These are phyloP conservation scores for Rugonectria rugulosa DNA, from an alignment of 2,329 filamentous ascomycete species.

Conservation along the genomic window DNA sequence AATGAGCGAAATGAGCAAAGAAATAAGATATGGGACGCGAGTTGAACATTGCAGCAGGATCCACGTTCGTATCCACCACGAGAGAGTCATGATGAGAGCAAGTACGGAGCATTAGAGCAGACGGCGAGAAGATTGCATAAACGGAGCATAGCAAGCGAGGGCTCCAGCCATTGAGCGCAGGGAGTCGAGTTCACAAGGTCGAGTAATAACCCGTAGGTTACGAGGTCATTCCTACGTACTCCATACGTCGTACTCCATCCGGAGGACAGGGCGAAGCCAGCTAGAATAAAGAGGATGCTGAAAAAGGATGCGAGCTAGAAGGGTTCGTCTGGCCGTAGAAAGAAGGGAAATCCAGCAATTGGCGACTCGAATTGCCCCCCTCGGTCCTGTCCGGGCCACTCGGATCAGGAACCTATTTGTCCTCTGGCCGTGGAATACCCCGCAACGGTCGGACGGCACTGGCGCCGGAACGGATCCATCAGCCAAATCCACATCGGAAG, in stretches of 20 bases:
- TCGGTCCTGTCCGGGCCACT: slow-evolving; percentile 31
- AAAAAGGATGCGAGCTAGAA: slow-evolving; percentile 26
- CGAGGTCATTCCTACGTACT: no score
- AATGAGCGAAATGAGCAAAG: slow-evolving; percentile 25
- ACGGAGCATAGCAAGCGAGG: neutral
- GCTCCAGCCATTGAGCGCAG: slow-evolving; percentile 3
- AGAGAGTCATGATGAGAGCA: neutral
- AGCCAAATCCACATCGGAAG: slow-evolving; percentile 20
- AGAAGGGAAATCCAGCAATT: slow-evolving; percentile 32
- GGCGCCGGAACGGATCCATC: slow-evolving; percentile 35
- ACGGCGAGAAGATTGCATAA: no score
- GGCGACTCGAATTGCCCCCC: slow-evolving; percentile 15
- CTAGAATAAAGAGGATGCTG: slow-evolving; percentile 3
- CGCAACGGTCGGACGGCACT: slow-evolving; percentile 40
- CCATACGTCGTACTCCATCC: no score
- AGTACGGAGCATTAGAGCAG: no score
- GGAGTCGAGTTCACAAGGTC: no score
- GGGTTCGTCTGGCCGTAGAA: slow-evolving; percentile 32
- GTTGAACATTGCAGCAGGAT: slow-evolving; percentile 6
- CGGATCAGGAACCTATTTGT: slow-evolving; percentile 40
- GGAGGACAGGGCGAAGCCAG: no score
- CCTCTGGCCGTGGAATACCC: slow-evolving; percentile 32
- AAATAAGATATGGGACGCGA: slow-evolving; percentile 1
- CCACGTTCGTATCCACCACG: slow-evolving; percentile 8
- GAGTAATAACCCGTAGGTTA: no score